A percentile compares a stretch with the other conserved stretches of the same genome.
Evolutionary conservation across 2,329 filamentous ascomycete genomes (phyloP).

Genomic region (Calonectria henricotiae): DNA sequence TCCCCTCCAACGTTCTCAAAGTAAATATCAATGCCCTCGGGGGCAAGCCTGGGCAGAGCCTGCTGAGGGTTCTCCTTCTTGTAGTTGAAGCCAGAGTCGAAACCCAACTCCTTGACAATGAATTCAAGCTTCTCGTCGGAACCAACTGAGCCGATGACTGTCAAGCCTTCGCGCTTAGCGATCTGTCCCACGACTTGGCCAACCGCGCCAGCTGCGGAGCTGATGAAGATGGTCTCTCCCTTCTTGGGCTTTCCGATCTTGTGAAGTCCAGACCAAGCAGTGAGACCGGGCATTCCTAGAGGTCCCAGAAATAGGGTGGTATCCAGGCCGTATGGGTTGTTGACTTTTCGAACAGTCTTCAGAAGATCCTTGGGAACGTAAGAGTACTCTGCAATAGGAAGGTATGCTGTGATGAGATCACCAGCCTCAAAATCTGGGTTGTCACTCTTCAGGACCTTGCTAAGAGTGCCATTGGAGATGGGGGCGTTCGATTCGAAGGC

Average conservation of each 20-base stretch:
- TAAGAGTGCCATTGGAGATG: slow-evolving; percentile 76
- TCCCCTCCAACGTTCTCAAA: slow-evolving; percentile 71
- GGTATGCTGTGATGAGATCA: slow-evolving; percentile 74
- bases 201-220: slow-evolving; percentile 85
- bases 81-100: slow-evolving; percentile 84
- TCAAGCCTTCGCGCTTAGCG: slow-evolving; percentile 85
- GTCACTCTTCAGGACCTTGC: slow-evolving; percentile 81
- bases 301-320: slow-evolving; percentile 80
- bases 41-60: slow-evolving; percentile 80
- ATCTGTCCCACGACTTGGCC: slow-evolving; percentile 88
- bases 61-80: slow-evolving; percentile 83
- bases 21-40: slow-evolving; percentile 82
- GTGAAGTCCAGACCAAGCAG: slow-evolving; percentile 79
- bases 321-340: slow-evolving; percentile 81
- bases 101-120: slow-evolving; percentile 67
- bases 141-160: slow-evolving; percentile 85
- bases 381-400: slow-evolving; percentile 81
- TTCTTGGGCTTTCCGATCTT: slow-evolving; percentile 76
- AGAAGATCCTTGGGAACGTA: slow-evolving; percentile 65
- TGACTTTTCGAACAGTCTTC: slow-evolving; percentile 68
- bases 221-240: slow-evolving; percentile 86
- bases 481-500: slow-evolving; percentile 74
- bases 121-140: slow-evolving; percentile 86
- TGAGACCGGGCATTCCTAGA: slow-evolving; percentile 75
- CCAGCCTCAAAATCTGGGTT: slow-evolving; percentile 75